These are phyloP conservation scores for Saccharomyces eubayanus DNA, from an alignment of 805 yeast species.

Conservation along the genomic window DNA sequence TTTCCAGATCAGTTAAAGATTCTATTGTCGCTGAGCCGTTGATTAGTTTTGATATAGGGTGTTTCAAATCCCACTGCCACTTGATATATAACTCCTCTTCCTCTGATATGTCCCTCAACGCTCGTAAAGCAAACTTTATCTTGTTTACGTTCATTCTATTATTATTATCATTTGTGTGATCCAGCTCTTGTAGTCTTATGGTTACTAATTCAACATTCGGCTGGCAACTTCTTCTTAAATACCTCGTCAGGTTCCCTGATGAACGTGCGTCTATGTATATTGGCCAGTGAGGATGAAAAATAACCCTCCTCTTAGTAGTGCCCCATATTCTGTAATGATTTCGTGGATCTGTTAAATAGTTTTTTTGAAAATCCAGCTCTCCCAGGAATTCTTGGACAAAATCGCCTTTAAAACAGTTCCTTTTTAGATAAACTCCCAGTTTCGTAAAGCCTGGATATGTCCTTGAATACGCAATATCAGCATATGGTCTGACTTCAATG, in stretches of 20 bases:
- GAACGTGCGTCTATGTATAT: conserved; percentile 72
- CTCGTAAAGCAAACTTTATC: conserved; percentile 49
- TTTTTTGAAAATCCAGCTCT: conserved; percentile 54
- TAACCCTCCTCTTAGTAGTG: conserved; percentile 51
- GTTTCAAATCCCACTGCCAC: conserved; percentile 83
- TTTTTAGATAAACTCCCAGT: conserved; percentile 49
- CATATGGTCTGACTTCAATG: conserved; percentile 43
- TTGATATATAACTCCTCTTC: conserved; percentile 67
- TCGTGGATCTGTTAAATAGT: conserved; percentile 53
- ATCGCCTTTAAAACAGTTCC: conserved; percentile 38
- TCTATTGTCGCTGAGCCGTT: conserved; percentile 43
- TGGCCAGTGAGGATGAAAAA: conserved; percentile 48
- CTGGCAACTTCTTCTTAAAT: conserved; percentile 64
- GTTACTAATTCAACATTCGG: conserved; percentile 66
- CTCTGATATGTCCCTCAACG: conserved; percentile 47
- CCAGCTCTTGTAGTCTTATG: conserved; percentile 28
- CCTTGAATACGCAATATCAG: conserved; percentile 45
- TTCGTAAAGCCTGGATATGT: conserved; percentile 72
- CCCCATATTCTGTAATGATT: conserved; percentile 78
- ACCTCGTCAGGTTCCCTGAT: conserved; percentile 76
- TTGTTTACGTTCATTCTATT: background rate
- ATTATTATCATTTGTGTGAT: conserved; percentile 12
- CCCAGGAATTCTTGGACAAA: conserved; percentile 62
- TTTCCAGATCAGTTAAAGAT: conserved; percentile 44
- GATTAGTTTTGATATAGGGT: conserved; percentile 58